phyloP scores from a whole-genome alignment of 2,329 filamentous ascomycete genomes.

The Cordyceps cateniannulata region DNA sequence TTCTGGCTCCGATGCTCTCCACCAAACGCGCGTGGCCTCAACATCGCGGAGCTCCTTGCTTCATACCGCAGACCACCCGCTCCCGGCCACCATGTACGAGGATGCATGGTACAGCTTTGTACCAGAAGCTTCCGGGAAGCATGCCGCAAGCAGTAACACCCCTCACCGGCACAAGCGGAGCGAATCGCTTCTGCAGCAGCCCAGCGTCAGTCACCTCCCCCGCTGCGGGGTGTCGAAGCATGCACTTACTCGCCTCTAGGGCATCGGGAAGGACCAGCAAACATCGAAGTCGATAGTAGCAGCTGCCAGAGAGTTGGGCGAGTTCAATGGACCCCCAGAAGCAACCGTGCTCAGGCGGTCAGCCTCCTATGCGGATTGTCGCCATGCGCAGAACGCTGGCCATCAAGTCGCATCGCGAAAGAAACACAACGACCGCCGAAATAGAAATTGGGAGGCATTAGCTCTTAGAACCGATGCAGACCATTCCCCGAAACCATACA shows the following conservation, averaged over 20 bases:
- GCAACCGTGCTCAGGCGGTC: conserved; percentile 60
- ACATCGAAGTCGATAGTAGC: conserved; percentile 50
- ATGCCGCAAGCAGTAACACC: conserved; percentile 36
- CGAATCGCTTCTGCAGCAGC: conserved; percentile 62
- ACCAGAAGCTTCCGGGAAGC: conserved; percentile 51
- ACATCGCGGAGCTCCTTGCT: conserved; percentile 12
- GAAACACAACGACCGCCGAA: conserved; percentile 30
- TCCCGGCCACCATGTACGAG: conserved; percentile 57
- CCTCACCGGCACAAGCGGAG: conserved; percentile 55
- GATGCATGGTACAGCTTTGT: conserved; percentile 80
- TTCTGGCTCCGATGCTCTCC: conserved; percentile 1
- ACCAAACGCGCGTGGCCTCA: conserved; percentile 8
- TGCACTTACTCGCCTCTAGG: conserved; percentile 32
- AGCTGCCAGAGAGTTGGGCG: conserved; percentile 50
- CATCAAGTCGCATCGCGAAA: conserved; percentile 28
- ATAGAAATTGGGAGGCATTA: conserved; percentile 46
- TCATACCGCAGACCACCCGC: conserved; percentile 9
- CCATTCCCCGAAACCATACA: not conserved
- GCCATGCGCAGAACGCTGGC: conserved; percentile 48
- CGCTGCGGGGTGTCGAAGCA: conserved; percentile 18
- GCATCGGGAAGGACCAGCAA: conserved; percentile 44
- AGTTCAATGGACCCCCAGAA: conserved; percentile 55
- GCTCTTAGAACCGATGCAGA: conserved; percentile 23
- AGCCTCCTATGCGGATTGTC: conserved; percentile 72
- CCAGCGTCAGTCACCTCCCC: conserved; percentile 43